Percentiles rank a stretch among this genome's conserved stretches.
These are phyloP conservation scores for Neofusicoccum laricinum DNA, from an alignment of 2,329 filamentous ascomycete genomes.

Conservation along the genomic window DNA sequence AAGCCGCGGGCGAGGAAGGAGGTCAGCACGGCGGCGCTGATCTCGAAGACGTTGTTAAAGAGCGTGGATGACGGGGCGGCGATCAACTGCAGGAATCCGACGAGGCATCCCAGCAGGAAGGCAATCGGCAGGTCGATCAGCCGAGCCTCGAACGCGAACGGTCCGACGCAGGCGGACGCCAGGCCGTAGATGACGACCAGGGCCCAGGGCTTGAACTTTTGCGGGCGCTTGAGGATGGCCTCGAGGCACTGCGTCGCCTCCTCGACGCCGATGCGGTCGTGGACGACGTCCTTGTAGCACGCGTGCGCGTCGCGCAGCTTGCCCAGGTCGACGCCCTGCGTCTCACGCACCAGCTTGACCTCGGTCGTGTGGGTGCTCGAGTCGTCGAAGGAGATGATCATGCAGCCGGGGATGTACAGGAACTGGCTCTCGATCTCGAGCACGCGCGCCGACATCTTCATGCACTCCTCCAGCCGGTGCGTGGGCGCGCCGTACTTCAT, in stretches of 20 bases:
- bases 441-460: conserved; percentile 85
- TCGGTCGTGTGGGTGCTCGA: conserved; percentile 71
- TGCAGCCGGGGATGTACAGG: conserved; percentile 84
- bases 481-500: conserved; percentile 92
- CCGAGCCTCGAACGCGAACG: conserved; percentile 75
- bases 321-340: conserved; percentile 70
- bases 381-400: conserved; percentile 91
- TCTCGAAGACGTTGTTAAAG: conserved; percentile 55
- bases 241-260: conserved; percentile 64
- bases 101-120: conserved; percentile 70
- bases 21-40: conserved; percentile 48
- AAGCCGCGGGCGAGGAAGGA: conserved; percentile 50
- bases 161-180: conserved; percentile 72
- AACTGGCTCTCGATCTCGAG: conserved; percentile 88
- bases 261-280: conserved; percentile 70
- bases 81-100: conserved; percentile 72
- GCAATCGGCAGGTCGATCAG: conserved; percentile 75
- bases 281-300: conserved; percentile 79
- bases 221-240: conserved; percentile 56
- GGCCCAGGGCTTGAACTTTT: conserved; percentile 50
- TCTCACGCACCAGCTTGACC: conserved; percentile 68
- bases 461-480: conserved; percentile 86
- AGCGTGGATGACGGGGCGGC: conserved; percentile 71
- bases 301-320: conserved; percentile 72
- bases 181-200: conserved; percentile 69